Evolutionary conservation across 2,329 filamentous ascomycete species (phyloP).

Genomic region (Alternaria triticina): DNA sequence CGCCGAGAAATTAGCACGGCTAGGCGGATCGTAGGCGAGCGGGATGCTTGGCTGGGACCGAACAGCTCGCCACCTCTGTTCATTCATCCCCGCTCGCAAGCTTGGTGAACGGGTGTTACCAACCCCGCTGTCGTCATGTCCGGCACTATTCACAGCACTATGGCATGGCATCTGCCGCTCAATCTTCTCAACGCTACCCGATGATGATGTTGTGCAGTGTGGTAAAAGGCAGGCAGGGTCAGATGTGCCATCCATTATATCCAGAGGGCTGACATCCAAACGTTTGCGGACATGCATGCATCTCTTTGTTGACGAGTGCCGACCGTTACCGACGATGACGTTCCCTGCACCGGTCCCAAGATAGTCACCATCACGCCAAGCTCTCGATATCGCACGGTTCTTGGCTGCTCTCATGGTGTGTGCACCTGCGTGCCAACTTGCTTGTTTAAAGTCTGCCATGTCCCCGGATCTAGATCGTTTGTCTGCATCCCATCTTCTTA

Average conservation of each 20-base stretch:
- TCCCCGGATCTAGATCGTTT: conserved; percentile 41
- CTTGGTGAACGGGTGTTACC: conserved; percentile 1
- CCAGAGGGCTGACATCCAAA: conserved; percentile 7
- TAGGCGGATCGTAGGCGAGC: conserved; percentile 27
- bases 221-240: background rate
- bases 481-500: conserved; percentile 32
- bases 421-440: conserved; percentile 22
- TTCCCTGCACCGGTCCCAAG: conserved; percentile 32
- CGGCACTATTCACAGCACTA: background rate
- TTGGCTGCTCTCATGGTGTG: conserved; percentile 39
- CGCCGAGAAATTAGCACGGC: conserved; percentile 20
- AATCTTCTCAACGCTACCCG: background rate
- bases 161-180: background rate
- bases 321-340: conserved; percentile 35
- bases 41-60: conserved; percentile 9
- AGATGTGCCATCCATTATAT: conserved; percentile 10
- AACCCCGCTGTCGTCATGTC: conserved; percentile 8
- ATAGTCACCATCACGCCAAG: conserved; percentile 37
- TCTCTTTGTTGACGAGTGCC: conserved; percentile 20
- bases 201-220: background rate
- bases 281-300: conserved; percentile 16
- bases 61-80: background rate
- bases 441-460: conserved; percentile 38
- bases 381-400: conserved; percentile 29
- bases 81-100: background rate